Evolutionary conservation across 164 flowering plant species (phyloP).

Genomic region (Pachysandra terminalis): DNA sequence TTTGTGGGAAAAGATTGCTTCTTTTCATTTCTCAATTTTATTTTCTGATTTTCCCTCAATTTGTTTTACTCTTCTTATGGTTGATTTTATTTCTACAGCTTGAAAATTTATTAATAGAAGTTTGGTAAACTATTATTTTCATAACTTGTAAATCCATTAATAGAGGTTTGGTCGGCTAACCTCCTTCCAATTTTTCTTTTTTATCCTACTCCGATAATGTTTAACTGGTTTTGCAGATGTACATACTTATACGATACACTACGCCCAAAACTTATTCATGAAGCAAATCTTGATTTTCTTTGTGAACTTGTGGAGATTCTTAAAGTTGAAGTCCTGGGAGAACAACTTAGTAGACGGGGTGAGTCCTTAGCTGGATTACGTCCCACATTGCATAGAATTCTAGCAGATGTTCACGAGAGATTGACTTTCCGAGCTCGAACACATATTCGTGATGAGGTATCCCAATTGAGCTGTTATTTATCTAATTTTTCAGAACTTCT

Average conservation of each 20-base stretch:
- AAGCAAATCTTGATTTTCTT: conserved; percentile 84
- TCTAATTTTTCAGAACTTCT: not conserved
- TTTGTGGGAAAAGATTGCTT: not conserved
- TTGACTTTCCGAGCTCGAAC: conserved; percentile 95
- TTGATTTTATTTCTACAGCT: not conserved
- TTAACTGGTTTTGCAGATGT: conserved; percentile 52
- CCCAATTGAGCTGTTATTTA: not conserved
- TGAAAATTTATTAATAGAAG: not conserved
- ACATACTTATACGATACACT: conserved; percentile 89
- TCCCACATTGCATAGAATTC: conserved; percentile 79
- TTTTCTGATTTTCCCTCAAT: not conserved
- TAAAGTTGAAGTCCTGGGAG: conserved; percentile 92
- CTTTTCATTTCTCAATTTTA: not conserved
- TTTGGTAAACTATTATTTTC: too few species aligned
- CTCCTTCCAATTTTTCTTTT: not conserved
- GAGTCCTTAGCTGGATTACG: conserved; percentile 84
- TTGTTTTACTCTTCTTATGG: not conserved
- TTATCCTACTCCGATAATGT: not conserved
- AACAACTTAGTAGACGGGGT: conserved; percentile 67
- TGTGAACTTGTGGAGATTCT: conserved; percentile 97
- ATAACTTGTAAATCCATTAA: not conserved
- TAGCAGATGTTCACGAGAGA: conserved; percentile 94
- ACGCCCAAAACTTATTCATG: conserved; percentile 92
- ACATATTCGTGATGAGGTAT: conserved; percentile 91
- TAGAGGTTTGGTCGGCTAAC: not conserved